phyloP scores from a whole-genome alignment of 345 rosid genomes.

The Salix arbutifolia region DNA sequence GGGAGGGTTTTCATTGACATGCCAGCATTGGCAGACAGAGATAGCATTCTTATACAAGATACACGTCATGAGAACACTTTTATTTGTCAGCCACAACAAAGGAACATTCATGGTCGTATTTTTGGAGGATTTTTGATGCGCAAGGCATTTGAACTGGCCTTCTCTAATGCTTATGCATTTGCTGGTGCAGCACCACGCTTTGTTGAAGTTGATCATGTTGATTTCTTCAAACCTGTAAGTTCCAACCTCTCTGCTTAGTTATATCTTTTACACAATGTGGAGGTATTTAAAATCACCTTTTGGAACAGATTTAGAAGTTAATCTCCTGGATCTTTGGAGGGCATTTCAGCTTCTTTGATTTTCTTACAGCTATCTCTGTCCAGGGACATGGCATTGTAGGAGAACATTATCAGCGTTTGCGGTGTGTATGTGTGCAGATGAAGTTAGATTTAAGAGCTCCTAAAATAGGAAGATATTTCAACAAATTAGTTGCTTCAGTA shows the following conservation, averaged over 20 bases:
- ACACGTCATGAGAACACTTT: conserved; percentile 64
- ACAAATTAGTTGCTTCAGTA: background rate
- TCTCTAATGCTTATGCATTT: conserved; percentile 74
- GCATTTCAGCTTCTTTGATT: background rate
- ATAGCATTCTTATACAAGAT: conserved; percentile 71
- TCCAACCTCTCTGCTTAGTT: background rate
- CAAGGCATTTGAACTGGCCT: conserved; percentile 79
- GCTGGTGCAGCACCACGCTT: conserved; percentile 78
- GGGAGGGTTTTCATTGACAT: conserved; percentile 78
- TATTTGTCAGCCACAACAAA: conserved; percentile 87
- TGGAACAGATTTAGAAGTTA: background rate
- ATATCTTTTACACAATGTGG: background rate
- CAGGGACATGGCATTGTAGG: background rate
- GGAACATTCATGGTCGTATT: conserved; percentile 79
- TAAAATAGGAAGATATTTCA: background rate
- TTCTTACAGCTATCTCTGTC: background rate
- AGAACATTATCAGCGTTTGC: background rate
- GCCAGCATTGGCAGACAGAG: conserved; percentile 89
- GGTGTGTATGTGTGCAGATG: background rate
- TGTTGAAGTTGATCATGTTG: conserved; percentile 82
- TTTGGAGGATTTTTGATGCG: conserved; percentile 90
- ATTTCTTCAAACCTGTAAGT: conserved; percentile 82
- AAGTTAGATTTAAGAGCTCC: too few relatives aligned
- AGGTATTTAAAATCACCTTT: background rate
- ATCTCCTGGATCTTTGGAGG: background rate